Evolutionary conservation across 2,329 filamentous ascomycete genomes (phyloP).

Genomic region (Ilyonectria sp.): DNA sequence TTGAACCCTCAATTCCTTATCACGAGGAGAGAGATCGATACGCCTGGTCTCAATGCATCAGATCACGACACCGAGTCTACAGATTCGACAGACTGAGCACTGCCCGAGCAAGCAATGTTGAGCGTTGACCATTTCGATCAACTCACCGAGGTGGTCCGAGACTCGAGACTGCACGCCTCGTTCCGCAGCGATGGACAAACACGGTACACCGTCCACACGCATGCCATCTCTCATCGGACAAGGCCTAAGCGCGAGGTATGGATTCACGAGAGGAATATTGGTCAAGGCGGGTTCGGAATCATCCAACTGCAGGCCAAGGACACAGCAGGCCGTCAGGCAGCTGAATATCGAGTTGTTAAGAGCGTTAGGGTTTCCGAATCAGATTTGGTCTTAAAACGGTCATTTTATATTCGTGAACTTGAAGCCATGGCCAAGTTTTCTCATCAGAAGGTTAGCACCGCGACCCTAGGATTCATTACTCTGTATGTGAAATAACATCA

Average conservation of each 20-base stretch:
- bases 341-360: constrained; percentile 2
- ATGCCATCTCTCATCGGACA: not conserved
- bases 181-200: not conserved
- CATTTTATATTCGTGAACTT: not conserved
- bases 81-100: no score
- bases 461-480: not conserved
- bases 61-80: not conserved
- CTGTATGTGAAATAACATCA: not conserved
- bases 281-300: not conserved
- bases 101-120: not conserved
- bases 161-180: not conserved
- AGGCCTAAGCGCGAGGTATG: not conserved
- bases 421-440: constrained; percentile 3
- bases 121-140: not conserved
- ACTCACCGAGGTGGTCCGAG: not conserved
- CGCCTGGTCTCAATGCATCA: not conserved
- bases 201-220: not conserved
- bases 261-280: not conserved
- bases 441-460: not conserved
- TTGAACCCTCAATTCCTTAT: not conserved
- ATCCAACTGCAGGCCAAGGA: constrained; percentile 1
- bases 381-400: not conserved
- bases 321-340: not conserved
- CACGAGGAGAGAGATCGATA: not conserved
- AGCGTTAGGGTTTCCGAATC: not conserved